Conservation (phyloP, 768 basidiomycete genomes). For the Amanita rimosa region DNA sequence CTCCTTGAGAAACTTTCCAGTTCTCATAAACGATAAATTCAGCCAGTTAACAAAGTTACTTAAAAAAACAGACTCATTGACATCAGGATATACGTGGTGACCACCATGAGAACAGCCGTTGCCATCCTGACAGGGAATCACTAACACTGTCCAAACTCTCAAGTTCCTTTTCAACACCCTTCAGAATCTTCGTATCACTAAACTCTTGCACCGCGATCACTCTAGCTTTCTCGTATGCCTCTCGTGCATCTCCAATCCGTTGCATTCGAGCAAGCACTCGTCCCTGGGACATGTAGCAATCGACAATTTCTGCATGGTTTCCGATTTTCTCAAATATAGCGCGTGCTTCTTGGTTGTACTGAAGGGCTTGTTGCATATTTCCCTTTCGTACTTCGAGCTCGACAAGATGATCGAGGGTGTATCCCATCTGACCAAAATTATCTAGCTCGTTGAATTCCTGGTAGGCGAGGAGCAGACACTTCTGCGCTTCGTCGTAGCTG, state of each 20-base stretch:
- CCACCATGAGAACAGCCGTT: not conserved
- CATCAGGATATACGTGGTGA: too few relatives aligned
- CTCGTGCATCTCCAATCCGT: not conserved
- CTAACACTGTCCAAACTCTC: not conserved
- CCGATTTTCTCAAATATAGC: not conserved
- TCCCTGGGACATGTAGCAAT: not conserved
- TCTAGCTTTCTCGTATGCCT: not conserved
- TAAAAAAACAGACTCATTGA: too few relatives aligned
- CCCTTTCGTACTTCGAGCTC: not conserved
- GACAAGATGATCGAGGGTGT: not conserved
- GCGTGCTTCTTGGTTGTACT: not conserved
- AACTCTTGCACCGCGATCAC: not conserved
- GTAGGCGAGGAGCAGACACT: not conserved
- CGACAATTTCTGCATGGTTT: not conserved
- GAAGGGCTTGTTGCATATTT: not conserved
- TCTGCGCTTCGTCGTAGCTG: not conserved
- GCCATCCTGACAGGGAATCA: not conserved
- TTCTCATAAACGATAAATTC: too few relatives aligned
- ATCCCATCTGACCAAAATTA: not conserved
- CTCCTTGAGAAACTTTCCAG: too few relatives aligned
- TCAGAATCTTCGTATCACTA: not conserved
- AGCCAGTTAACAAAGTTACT: too few relatives aligned
- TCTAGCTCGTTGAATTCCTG: not conserved
- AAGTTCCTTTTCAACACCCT: not conserved
- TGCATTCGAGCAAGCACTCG: not conserved